A percentile compares a stretch with the other conserved stretches of the same genome.
Conservation (phyloP, 2,329 filamentous ascomycete species). For the Ophiostoma novo-ulmi region DNA sequence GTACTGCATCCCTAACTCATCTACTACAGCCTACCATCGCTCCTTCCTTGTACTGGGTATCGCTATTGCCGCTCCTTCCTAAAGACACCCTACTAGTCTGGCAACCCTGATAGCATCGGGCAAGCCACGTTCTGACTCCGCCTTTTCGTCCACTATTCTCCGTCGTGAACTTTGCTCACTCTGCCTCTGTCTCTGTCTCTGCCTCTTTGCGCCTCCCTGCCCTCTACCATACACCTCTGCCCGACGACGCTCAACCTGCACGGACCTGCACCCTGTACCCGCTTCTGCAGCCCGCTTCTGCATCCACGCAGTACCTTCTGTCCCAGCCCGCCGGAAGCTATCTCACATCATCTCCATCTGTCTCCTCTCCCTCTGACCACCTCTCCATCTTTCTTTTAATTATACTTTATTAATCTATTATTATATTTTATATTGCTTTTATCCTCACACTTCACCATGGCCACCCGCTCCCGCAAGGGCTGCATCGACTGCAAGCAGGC, state of each 20-base stretch:
- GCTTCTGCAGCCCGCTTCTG: background rate
- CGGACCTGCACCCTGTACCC: background rate
- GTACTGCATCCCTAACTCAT: too few relatives aligned
- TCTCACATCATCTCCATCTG: background rate
- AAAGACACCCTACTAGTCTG: background rate
- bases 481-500: conserved; percentile 28
- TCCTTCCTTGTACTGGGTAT: background rate
- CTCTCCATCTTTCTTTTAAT: background rate
- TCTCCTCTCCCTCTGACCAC: background rate
- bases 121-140: conserved; percentile 9
- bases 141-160: background rate
- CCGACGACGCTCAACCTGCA: too few relatives aligned
- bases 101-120: conserved; percentile 4
- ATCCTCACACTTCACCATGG: conserved; percentile 14
- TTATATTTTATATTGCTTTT: background rate
- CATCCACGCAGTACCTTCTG: background rate
- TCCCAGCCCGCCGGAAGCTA: conserved; percentile 6
- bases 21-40: background rate
- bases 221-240: too few relatives aligned
- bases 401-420: background rate
- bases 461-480: conserved; percentile 27
- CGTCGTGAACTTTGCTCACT: background rate
- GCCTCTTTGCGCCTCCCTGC: background rate
- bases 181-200: background rate
- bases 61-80: background rate